Evolutionary conservation across 129 eudicot genomes (phyloP).

Genomic region (Gnaphalium uliginosum): DNA sequence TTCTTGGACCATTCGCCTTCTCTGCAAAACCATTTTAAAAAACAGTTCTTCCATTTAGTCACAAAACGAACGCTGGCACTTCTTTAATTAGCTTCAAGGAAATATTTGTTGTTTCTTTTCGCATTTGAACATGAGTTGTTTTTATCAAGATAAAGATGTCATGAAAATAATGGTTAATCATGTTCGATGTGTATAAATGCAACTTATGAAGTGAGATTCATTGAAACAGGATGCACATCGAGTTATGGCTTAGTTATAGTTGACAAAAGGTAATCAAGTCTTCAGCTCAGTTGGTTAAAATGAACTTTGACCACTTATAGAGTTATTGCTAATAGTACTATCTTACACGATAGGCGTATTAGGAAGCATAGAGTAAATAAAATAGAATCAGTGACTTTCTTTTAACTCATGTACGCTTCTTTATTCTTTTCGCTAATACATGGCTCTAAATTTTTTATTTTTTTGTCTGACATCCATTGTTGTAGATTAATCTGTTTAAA

Average conservation of each 20-base stretch:
- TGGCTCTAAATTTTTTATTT: neutral
- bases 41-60: slow-evolving; percentile 4
- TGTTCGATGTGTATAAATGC: neutral
- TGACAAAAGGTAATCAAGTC: neutral
- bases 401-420: neutral
- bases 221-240: neutral
- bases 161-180: neutral
- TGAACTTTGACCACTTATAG: neutral
- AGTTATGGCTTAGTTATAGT: neutral
- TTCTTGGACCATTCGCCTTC: slow-evolving; percentile 68
- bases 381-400: neutral
- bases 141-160: neutral
- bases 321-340: neutral
- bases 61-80: neutral
- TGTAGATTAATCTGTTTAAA: neutral
- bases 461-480: neutral
- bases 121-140: neutral
- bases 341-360: neutral
- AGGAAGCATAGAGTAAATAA: neutral
- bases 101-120: neutral
- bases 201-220: neutral
- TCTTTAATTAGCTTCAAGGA: neutral
- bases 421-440: neutral
- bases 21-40: slow-evolving; percentile 37
- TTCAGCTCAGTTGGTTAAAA: neutral